phyloP scores from a whole-genome alignment of 1,284 basidiomycete genomes.

The Prillingera fragicola region DNA sequence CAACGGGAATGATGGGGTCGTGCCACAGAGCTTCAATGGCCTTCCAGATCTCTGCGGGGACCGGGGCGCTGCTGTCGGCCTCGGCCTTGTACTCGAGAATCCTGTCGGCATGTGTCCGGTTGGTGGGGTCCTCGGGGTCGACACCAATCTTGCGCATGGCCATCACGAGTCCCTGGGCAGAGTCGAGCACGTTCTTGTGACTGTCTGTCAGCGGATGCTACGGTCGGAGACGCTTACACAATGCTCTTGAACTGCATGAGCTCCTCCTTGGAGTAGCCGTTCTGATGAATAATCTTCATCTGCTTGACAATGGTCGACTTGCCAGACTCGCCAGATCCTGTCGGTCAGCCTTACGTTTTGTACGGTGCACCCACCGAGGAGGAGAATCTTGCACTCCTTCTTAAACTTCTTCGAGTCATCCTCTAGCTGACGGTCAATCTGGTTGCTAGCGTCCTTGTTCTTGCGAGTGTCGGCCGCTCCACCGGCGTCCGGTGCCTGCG shows the following conservation, averaged over 20 bases:
- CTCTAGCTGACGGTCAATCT: conserved; percentile 55
- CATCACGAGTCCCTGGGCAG: conserved; percentile 78
- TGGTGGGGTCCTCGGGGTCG: conserved; percentile 70
- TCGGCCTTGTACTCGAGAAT: conserved; percentile 53
- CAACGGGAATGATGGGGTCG: conserved; percentile 77
- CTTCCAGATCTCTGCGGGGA: conserved; percentile 58
- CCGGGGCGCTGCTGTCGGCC: conserved; percentile 41
- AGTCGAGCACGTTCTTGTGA: conserved; percentile 69
- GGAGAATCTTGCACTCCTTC: conserved; percentile 89
- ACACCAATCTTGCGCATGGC: conserved; percentile 87
- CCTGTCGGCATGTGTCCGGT: conserved; percentile 58
- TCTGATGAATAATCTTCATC: conserved; percentile 98
- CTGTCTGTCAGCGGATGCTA: conserved; percentile 14
- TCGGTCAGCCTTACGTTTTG: conserved; percentile 3
- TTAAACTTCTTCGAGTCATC: conserved; percentile 61
- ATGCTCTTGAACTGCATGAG: conserved; percentile 71
- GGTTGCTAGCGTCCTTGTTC: conserved; percentile 60
- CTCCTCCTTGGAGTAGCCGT: conserved; percentile 79
- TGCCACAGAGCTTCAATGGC: conserved; percentile 82
- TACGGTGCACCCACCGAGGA: conserved; percentile 62
- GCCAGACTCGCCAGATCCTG: conserved; percentile 78
- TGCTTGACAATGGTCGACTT: conserved; percentile 97
- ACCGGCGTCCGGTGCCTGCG: conserved; percentile 19
- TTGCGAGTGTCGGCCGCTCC: conserved; percentile 19
- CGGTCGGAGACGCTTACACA: conserved; percentile 49